Evolutionary conservation across 495 filamentous ascomycete species (phyloP), one percentile per base, ranked within the genome.

Genomic region (Daldinia loculata): DNA sequence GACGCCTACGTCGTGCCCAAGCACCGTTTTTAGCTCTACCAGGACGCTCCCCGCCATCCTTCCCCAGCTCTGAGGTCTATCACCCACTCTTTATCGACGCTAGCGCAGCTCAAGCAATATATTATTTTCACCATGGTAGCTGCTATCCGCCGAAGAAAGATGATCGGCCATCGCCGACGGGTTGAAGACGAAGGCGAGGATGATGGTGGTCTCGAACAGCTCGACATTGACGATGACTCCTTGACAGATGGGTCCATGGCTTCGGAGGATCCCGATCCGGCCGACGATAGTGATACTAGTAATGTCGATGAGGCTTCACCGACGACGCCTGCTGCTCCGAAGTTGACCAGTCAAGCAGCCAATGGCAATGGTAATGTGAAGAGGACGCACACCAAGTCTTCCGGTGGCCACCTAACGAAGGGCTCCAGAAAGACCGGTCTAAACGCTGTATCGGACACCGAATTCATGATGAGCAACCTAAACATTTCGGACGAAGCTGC

Each of bases 381-480:
- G 78, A 76, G 66, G 58, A 75, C 73, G 61, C 66, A 78, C 5
- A 36, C 75, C 61, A 76, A 78, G 63, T 66, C 75, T 30, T 75
- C 76, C 32, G 64, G 64, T 11, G 71, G 58, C 32, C 63, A 71
- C 7, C 70, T 66, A 61, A 78, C 67, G 58, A 77, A 73, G 76
- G 85, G 78, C 75, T 71, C 74, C 62, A 78, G 74, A 52, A 79
- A 83, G 72, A 62, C 76, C 30, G 72, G 72, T 67, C 77, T 82
- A 34, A 76, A 79, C 38, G 71, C 66, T 19, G 70, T 82, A 36
- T 76, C 87, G 41, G 95, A 97, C 78, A 95, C 93, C 22, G 91
- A 94, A 69, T 87, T 90, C 66, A 97, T 97, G 94, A 82, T 97
- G 82, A 94, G 93, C 69, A 91, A 92, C 30, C 77, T 98, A 60